A percentile compares a stretch with the other conserved stretches of the same genome.
Conservation (phyloP, 2,329 filamentous ascomycete species). For the Knoxdaviesia capensis region DNA sequence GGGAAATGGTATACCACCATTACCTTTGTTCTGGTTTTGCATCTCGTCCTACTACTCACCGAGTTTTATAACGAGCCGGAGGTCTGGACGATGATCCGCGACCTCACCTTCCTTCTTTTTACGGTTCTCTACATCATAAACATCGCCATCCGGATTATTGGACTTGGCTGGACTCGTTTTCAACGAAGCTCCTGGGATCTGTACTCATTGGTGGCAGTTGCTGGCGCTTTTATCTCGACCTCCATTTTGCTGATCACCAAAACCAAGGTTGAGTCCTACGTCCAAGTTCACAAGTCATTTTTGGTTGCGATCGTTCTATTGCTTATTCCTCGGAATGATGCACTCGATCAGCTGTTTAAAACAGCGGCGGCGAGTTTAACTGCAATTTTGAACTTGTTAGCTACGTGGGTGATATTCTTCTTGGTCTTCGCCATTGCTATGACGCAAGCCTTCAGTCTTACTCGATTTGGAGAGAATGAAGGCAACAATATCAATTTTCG, state of each 20-base stretch:
- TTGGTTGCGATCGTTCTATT: slow-evolving; percentile 76
- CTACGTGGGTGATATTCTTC: slow-evolving; percentile 95
- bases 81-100: slow-evolving; percentile 52
- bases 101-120: slow-evolving; percentile 60
- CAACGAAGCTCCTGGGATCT: slow-evolving; percentile 89
- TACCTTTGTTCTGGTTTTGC: slow-evolving; percentile 60
- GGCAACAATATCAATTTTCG: slow-evolving; percentile 75
- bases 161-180: slow-evolving; percentile 82
- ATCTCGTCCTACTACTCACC: slow-evolving; percentile 62
- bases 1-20: slow-evolving; percentile 78
- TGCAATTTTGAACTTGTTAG: slow-evolving; percentile 75
- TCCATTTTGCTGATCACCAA: slow-evolving; percentile 54
- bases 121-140: slow-evolving; percentile 70
- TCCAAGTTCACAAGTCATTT: slow-evolving; percentile 82
- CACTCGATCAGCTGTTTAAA: slow-evolving; percentile 95
- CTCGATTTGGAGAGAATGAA: slow-evolving; percentile 59
- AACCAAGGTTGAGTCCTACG: slow-evolving; percentile 39
- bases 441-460: slow-evolving; percentile 89
- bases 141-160: slow-evolving; percentile 63
- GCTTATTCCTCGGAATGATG: slow-evolving; percentile 89
- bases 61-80: slow-evolving; percentile 64
- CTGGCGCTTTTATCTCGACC: slow-evolving; percentile 58
- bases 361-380: slow-evolving; percentile 87
- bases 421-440: slow-evolving; percentile 90
- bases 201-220: slow-evolving; percentile 63